Base-by-base conservation (phyloP, 768 basidiomycete species). In the Nidula microcarpa region DNA sequence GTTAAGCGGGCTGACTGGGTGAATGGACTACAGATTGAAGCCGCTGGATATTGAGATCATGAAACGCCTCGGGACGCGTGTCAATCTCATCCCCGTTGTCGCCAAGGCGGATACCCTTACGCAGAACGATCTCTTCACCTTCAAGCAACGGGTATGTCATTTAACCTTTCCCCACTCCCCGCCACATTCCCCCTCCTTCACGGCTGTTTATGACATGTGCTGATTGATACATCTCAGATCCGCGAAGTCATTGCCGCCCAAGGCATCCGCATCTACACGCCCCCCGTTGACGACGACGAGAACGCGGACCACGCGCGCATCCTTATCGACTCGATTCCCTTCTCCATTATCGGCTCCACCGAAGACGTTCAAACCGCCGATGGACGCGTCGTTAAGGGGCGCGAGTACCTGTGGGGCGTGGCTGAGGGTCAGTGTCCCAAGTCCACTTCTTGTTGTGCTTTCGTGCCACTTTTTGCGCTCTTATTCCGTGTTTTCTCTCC, bases 401-500 rank as follows among this genome's bases (percentile, higher is more conserved):
- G 97, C 62, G 92, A 98, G 71, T 99, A 99, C 68, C 85, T 96
- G 11, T 99, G 97, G 97, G 97, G 97, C 79, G 94, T 99, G n/a
- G 97, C 97, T 7, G 97, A 99, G 79, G 92, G 92, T 92, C 39
- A 47, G 77, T 70, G 16, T 50, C 10, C 33, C 1, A 13, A 23
- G 23, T 23, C 23, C 23, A 4, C 23, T 23, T 23, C 23, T 23
- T 4, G 1, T 23, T 23, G 23, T 23, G 23, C 23, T 23, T 23
- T 23, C 23, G 23, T 23, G 23, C 4, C 23, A 1, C 23, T 23
- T 23, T 23, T 23, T 4, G 23, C 23, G 23, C 23, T 23, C 23
- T 23, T 23, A 23, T 23, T 23, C 23, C 23, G 23, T 23, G 23
- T 23, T 23, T 23, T 23, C 23, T 23, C 23, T 23, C 23, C 23